A percentile compares a stretch with the other conserved stretches of the same genome.
phyloP scores from a whole-genome alignment of 768 basidiomycete species.

The Tylopilus cervinicoccineus region DNA sequence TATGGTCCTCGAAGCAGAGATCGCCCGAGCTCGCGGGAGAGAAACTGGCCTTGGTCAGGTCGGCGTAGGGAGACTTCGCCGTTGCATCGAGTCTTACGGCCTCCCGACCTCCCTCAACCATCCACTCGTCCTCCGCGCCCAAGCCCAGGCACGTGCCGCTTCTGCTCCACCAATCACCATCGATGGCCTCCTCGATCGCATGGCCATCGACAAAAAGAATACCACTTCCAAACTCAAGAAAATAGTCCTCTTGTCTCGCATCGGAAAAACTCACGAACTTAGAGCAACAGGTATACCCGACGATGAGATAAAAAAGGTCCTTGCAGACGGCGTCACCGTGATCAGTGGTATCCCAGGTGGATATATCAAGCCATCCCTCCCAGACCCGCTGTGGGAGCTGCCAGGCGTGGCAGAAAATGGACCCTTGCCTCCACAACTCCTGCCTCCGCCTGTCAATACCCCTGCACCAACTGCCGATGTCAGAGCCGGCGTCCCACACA shows the following conservation, averaged over 20 bases:
- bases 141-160: constrained; percentile 17
- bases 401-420: constrained; percentile 14
- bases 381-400: constrained; percentile 35
- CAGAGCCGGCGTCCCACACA: constrained; percentile 18
- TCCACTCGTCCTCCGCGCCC: constrained; percentile 52
- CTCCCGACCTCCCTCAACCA: constrained; percentile 82
- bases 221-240: constrained; percentile 82
- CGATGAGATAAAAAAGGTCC: constrained; percentile 72
- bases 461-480: not conserved
- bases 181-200: constrained; percentile 83
- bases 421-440: constrained; percentile 19
- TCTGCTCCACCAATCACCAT: constrained; percentile 44
- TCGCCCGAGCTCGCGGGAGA: constrained; percentile 77
- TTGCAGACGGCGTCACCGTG: constrained; percentile 78
- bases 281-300: constrained; percentile 87
- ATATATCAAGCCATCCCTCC: constrained; percentile 38
- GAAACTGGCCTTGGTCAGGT: constrained; percentile 74
- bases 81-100: constrained; percentile 87
- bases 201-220: constrained; percentile 98
- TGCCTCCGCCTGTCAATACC: constrained; percentile 1
- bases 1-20: constrained; percentile 95
- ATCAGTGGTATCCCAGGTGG: constrained; percentile 55
- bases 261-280: constrained; percentile 89
- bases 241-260: constrained; percentile 85
- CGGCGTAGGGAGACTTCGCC: constrained; percentile 82